Evolutionary conservation across 1,139 yeast species (phyloP).

Genomic region (Pichia sp.): DNA sequence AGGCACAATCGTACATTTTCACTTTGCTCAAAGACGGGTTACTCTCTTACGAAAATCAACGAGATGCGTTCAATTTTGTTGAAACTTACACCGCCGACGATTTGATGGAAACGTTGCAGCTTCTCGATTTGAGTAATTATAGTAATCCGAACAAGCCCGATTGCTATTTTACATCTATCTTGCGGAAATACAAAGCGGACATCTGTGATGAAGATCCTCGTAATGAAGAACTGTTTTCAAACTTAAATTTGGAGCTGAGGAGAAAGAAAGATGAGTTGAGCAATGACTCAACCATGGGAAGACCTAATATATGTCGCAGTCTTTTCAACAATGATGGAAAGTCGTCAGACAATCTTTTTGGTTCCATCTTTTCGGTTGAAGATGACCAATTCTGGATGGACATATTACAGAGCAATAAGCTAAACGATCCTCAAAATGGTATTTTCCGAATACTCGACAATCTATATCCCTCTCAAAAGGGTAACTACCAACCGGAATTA

Average conservation of each 20-base stretch:
- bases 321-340: neutral
- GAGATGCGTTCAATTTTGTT: constrained; percentile 17
- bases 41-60: constrained; percentile 1
- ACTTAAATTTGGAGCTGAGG: neutral
- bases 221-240: neutral
- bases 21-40: constrained; percentile 32
- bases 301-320: neutral
- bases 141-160: neutral
- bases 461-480: neutral
- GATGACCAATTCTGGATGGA: constrained; percentile 5
- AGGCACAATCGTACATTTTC: constrained; percentile 43
- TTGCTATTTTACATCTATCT: neutral
- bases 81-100: constrained; percentile 18
- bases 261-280: neutral
- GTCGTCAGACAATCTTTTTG: neutral
- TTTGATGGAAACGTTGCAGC: constrained; percentile 6
- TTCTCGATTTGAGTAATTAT: neutral
- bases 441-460: constrained; percentile 3
- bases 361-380: neutral
- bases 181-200: neutral
- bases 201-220: constrained; percentile 7
- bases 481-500: neutral
- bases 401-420: neutral
- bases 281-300: neutral
- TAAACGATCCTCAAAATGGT: neutral